These are phyloP conservation scores for Flaveria trinervia DNA, from an alignment of 129 eudicot species.

Conservation along the genomic window DNA sequence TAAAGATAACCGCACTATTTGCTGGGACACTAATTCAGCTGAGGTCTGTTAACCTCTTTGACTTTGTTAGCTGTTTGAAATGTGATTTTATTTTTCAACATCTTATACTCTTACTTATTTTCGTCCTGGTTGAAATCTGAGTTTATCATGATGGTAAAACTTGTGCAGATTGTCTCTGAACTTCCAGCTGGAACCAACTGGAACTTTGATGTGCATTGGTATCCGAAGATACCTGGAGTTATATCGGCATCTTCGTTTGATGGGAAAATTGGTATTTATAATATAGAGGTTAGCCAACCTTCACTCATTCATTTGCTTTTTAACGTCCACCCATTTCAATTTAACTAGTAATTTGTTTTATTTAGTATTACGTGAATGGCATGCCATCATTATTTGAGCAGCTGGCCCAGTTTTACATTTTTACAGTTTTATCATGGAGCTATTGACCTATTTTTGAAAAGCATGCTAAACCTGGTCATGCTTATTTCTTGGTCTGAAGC, in stretches of 20 bases:
- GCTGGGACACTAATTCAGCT: constrained; percentile 86
- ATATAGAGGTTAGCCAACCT: constrained; percentile 71
- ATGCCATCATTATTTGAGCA: constrained; percentile 3
- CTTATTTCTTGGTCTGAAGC: constrained; percentile 10
- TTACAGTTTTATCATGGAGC: no score
- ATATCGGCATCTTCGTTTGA: constrained; percentile 96
- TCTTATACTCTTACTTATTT: not conserved
- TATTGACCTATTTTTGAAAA: not conserved
- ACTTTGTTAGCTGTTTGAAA: constrained; percentile 12
- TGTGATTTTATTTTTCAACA: not conserved
- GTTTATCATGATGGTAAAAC: constrained; percentile 19
- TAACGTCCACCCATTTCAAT: not conserved
- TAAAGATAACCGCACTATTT: constrained; percentile 94
- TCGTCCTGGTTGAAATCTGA: not conserved
- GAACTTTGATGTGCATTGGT: constrained; percentile 96
- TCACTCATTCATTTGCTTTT: constrained; percentile 13
- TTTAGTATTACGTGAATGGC: no score
- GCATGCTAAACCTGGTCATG: not conserved
- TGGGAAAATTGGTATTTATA: constrained; percentile 86
- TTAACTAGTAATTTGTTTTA: not conserved
- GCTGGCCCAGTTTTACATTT: not conserved
- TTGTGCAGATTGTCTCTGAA: constrained; percentile 81
- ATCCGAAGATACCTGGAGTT: constrained; percentile 84
- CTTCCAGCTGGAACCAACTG: constrained; percentile 93
- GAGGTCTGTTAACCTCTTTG: constrained; percentile 54